Conservation (phyloP, 225 moss, liverwort and hornwort species). For the Straminergon stramineum region DNA sequence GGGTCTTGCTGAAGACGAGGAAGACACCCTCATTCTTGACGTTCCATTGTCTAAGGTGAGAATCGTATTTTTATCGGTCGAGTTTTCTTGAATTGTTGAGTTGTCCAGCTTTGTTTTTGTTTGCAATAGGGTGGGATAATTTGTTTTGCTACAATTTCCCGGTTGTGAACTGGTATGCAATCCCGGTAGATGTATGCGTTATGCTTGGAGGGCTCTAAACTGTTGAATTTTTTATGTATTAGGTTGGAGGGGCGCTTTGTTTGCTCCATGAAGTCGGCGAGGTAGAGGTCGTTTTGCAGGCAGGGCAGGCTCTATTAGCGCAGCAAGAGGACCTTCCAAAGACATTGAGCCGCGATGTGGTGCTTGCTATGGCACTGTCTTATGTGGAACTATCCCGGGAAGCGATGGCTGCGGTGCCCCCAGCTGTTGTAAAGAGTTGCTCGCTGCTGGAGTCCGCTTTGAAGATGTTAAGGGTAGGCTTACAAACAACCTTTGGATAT, state of each 20-base stretch:
- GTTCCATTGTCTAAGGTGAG: constrained; percentile 90
- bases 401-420: constrained; percentile 85
- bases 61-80: not conserved
- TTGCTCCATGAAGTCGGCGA: constrained; percentile 89
- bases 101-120: not conserved
- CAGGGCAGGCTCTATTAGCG: constrained; percentile 71
- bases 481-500: not conserved
- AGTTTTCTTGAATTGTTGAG: not conserved
- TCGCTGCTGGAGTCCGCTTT: constrained; percentile 78
- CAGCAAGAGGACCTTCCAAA: constrained; percentile 75
- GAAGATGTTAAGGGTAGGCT: constrained; percentile 70
- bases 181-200: not conserved
- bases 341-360: constrained; percentile 71
- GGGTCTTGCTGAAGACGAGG: constrained; percentile 86
- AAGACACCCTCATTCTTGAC: constrained; percentile 82
- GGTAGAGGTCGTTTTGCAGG: constrained; percentile 89
- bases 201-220: not conserved
- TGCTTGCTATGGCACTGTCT: constrained; percentile 81
- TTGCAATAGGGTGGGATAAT: not conserved
- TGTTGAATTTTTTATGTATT: not conserved
- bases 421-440: constrained; percentile 81
- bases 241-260: constrained; percentile 92
- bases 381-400: constrained; percentile 92
- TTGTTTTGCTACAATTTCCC: not conserved
- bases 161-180: not conserved